phyloP scores from a whole-genome alignment of 495 filamentous ascomycete species.

The Penicillium pancosmium region DNA sequence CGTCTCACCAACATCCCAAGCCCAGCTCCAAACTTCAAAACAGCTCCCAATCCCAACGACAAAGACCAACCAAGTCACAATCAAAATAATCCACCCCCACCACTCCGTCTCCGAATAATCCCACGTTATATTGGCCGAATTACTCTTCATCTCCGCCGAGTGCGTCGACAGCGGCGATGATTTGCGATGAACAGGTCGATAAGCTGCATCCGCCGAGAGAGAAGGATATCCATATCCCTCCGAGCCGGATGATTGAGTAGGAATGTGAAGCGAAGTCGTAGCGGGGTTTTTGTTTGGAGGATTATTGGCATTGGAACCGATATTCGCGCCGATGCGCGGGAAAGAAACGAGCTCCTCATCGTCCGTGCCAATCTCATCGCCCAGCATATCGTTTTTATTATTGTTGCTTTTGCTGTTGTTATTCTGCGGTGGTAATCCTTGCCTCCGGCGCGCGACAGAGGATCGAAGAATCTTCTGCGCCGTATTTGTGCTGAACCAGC shows the following conservation, averaged over 20 bases:
- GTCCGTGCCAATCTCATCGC: slow-evolving; percentile 74
- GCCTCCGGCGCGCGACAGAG: slow-evolving; percentile 28
- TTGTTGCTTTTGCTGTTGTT: too few relatives aligned
- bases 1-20: slow-evolving; percentile 97
- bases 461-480: slow-evolving; percentile 26
- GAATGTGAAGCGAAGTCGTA: slow-evolving; percentile 35
- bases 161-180: slow-evolving; percentile 60
- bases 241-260: slow-evolving; percentile 58
- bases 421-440: slow-evolving; percentile 40
- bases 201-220: slow-evolving; percentile 37
- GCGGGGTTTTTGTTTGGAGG: slow-evolving; percentile 21
- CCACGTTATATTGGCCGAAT: slow-evolving; percentile 55
- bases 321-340: slow-evolving; percentile 36
- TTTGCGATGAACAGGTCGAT: slow-evolving; percentile 52
- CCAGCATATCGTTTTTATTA: slow-evolving; percentile 50
- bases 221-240: slow-evolving; percentile 66
- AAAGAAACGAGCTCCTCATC: slow-evolving; percentile 75
- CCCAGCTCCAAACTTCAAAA: slow-evolving; percentile 98
- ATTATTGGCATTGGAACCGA: slow-evolving; percentile 24
- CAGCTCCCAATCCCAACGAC: slow-evolving; percentile 95
- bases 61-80: slow-evolving; percentile 91
- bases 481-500: slow-evolving; percentile 33
- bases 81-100: slow-evolving; percentile 94
- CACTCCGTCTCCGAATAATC: slow-evolving; percentile 92
- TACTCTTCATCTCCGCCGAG: slow-evolving; percentile 37